These are phyloP conservation scores for Leucosporidium yakuticum DNA, from an alignment of 768 basidiomycete species.

Conservation along the genomic window DNA sequence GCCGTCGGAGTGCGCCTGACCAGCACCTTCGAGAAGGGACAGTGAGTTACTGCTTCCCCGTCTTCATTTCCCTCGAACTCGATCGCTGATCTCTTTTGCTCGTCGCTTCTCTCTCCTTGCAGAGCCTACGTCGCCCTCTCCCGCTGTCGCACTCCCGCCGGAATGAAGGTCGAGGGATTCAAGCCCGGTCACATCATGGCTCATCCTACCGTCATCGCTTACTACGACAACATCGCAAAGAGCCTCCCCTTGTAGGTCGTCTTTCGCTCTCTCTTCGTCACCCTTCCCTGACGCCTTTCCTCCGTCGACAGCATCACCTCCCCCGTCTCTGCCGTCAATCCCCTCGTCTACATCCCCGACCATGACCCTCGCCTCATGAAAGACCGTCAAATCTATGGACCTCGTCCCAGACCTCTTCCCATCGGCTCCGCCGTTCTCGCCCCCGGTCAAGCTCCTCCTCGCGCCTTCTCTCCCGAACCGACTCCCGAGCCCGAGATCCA, in stretches of 20 bases:
- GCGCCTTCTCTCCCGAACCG: too few relatives aligned
- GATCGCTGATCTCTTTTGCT: neutral
- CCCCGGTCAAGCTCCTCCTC: too few relatives aligned
- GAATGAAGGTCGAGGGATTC: conserved; percentile 31
- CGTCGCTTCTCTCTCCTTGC: neutral
- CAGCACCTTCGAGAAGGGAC: conserved; percentile 65
- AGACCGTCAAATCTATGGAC: conserved; percentile 4
- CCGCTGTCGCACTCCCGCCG: conserved; percentile 22
- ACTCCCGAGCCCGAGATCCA: too few relatives aligned
- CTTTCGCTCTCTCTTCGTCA: neutral
- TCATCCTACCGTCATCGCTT: neutral
- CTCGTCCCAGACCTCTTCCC: neutral
- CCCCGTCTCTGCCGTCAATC: conserved; percentile 4
- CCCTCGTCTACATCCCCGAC: conserved; percentile 14
- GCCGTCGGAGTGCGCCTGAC: conserved; percentile 87
- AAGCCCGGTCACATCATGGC: conserved; percentile 22
- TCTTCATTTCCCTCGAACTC: neutral
- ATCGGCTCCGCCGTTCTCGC: conserved; percentile 16
- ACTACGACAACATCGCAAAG: neutral
- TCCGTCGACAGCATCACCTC: conserved; percentile 12
- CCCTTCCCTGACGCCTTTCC: neutral
- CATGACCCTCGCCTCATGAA: conserved; percentile 16
- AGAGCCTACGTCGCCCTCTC: conserved; percentile 32
- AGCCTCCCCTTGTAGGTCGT: neutral
- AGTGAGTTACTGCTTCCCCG: conserved; percentile 4